Evolutionary conservation across 192 early-diverging fungal species (phyloP).

Genomic region (Coemansia sp.): DNA sequence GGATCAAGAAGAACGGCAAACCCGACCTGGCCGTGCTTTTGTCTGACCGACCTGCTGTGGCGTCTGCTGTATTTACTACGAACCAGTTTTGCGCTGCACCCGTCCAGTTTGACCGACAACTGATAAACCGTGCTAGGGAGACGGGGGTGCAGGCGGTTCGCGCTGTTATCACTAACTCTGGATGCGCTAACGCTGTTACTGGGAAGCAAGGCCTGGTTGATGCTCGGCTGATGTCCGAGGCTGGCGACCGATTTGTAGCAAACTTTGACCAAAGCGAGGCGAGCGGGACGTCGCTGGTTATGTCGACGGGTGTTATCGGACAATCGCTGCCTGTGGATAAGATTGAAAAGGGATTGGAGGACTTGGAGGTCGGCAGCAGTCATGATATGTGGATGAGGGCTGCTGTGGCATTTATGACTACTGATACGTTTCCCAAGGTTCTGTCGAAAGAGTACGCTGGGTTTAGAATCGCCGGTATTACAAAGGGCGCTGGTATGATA

Average conservation of each 20-base stretch:
- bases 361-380: constrained; percentile 40
- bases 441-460: constrained; percentile 50
- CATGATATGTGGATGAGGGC: constrained; percentile 80
- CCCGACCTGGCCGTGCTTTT: constrained; percentile 81
- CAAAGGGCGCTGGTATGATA: constrained; percentile 98
- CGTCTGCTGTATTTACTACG: constrained; percentile 87
- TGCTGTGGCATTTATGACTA: constrained; percentile 92
- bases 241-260: constrained; percentile 58
- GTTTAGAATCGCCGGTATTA: constrained; percentile 85
- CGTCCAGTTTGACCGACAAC: constrained; percentile 67
- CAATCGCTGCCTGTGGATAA: constrained; percentile 83
- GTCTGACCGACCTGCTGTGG: constrained; percentile 69
- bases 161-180: constrained; percentile 78
- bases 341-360: constrained; percentile 64
- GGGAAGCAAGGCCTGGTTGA: constrained; percentile 79
- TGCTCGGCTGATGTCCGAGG: constrained; percentile 66
- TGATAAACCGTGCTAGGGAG: constrained; percentile 57
- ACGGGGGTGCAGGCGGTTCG: constrained; percentile 47
- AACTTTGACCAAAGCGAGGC: constrained; percentile 9
- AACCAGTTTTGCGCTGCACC: constrained; percentile 93
- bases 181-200: constrained; percentile 96
- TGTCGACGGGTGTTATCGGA: constrained; percentile 98
- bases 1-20: constrained; percentile 77
- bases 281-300: constrained; percentile 59
- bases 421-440: constrained; percentile 96